A percentile compares a stretch with the other conserved stretches of the same genome.
Evolutionary conservation across 352 stramenopile genomes (phyloP).

Genomic region (Blastocystis sp.): DNA sequence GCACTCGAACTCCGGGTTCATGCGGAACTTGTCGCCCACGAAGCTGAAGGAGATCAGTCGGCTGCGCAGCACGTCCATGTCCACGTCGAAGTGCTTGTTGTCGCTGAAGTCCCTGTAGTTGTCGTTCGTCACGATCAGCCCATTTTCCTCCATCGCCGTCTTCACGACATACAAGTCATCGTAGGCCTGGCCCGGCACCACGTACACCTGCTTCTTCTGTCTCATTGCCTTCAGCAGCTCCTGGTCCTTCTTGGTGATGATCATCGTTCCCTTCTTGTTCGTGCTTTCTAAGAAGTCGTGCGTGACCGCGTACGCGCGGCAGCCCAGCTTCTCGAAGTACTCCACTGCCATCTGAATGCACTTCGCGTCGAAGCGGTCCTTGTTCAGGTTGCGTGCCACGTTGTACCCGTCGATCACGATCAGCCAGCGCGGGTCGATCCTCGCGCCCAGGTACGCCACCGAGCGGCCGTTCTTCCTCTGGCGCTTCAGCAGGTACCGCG

Average conservation of each 20-base stretch:
- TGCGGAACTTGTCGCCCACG: constrained; percentile 79
- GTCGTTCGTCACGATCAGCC: constrained; percentile 81
- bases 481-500: neutral
- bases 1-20: constrained; percentile 79
- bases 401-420: neutral
- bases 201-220: neutral
- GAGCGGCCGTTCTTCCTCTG: neutral
- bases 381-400: neutral
- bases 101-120: constrained; percentile 79
- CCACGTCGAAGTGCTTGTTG: constrained; percentile 76
- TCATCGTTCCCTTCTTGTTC: neutral
- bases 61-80: constrained; percentile 76
- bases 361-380: neutral
- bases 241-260: neutral
- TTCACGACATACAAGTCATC: constrained; percentile 82
- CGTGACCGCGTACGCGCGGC: constrained; percentile 47
- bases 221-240: neutral
- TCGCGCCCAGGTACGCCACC: too few species aligned
- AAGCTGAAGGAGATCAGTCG: constrained; percentile 81
- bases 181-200: constrained; percentile 76
- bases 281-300: constrained; percentile 76
- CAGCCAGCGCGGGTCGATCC: neutral
- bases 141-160: constrained; percentile 78
- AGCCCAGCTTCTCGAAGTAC: neutral
- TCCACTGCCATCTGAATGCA: neutral